Base-by-base conservation (phyloP, 495 filamentous ascomycete genomes). In the Parathielavia appendiculata region DNA sequence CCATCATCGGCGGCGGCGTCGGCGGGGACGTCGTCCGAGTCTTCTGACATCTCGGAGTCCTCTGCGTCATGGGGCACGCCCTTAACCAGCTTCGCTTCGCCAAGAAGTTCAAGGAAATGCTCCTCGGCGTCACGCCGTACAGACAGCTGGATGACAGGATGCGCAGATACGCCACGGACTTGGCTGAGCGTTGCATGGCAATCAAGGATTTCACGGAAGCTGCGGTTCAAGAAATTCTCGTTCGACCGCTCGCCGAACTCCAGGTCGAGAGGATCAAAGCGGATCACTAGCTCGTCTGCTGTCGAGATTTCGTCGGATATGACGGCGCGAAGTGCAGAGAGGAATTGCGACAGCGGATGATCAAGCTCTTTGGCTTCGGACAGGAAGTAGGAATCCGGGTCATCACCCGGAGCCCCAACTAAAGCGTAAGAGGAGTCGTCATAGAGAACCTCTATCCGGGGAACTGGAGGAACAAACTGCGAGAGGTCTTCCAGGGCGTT, bases 301-400 rank as follows among this genome's bases (percentile, higher is more conserved):
- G 83, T 75, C 19, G 73, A 69, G 20, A 93, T 76, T 63, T 86
- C 88, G 19, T 86, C 79, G 32, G 75, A 74, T 57, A 96, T 81
- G 8, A 90, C 79, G 26, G 76, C 68, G 43, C 89, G 85, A 59
- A 89, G 81, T 35, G 81, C 81, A 41, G 75, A 66, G 50, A 96
- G 77, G 20, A 96, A 75, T 35, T 80, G 75, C 22, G 71, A 68
- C 30, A 96, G 71, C 16, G 75, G 75, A 19, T 79, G 66, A 48
- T 84, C 78, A 16, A 84, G 76, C 1, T 87, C 73, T 22, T 76
- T 74, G 60, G 83, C 78, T 63, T 92, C 86, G 56, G 84, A 76
- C 13, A 96, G 79, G 52, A 95, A 89, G 63, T 83, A 95, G 11
- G 81, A 81, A 48, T 89, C 83, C 0, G 85, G 77, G 53, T 83